Evolutionary conservation across 176 grass and related monocot genomes (phyloP), one percentile per base, ranked within the genome.

Genomic region (Tillandsia leiboldiana): DNA sequence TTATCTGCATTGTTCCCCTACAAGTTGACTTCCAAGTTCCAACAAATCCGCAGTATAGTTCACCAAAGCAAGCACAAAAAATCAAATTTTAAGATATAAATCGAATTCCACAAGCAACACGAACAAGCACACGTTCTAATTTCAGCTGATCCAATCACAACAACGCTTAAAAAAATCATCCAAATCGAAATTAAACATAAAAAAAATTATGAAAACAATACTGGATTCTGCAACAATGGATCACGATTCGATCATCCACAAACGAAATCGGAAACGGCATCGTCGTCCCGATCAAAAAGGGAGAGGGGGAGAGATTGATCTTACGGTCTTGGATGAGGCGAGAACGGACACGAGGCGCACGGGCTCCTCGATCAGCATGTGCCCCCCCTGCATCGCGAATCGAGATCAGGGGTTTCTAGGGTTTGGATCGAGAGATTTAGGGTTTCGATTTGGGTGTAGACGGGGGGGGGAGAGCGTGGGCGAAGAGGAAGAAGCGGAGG

Each of bases 321-420:
- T 78, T 79, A 97, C 89, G 27, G 76, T 58, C 83, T 90, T 92
- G 69, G 77, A 49, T 8, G 86, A 86, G 51, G 70, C 9, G 27
- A 97, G 89, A 63, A 85, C 81, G 71, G 89, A 90, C 26, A 82
- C 86, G 47, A 97, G 86, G 68, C 89, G 86, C 66, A 97, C 22
- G 58, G 84, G 89, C 82, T 92, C 94, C 82, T 97, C 94, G 23
- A 97, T 72, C 64, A 90, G 81, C 94, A 97, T 87, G 72, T 96
- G 83, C 17, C 79, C 84, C 15, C 87, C 86, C 71, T 86, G 87
- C 91, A 86, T 82, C 71, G 51, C 15, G 49, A 63, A 79, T 53
- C 51, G 67, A 24, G 14, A 1, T 77, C 17, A 3, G n/a, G 11
- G 59, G 59, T 13, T 53, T 80, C 63, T 70, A 73, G 74, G 65